Evolutionary conservation across 345 rosid genomes (phyloP).

Genomic region (Pugionium cornutum): DNA sequence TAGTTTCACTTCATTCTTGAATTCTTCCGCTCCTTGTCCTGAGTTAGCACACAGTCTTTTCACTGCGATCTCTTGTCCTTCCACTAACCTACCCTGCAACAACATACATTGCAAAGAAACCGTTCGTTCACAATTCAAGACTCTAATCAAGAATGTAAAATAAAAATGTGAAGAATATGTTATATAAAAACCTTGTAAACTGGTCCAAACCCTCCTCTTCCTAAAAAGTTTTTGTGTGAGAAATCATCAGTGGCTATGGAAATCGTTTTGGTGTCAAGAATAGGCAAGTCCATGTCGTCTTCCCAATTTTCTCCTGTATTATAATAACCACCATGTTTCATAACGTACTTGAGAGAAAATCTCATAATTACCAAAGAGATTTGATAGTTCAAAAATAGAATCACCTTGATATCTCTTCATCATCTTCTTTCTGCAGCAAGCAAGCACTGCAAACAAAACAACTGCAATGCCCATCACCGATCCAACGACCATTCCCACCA

Average conservation of each 20-base stretch:
- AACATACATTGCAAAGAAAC: background rate
- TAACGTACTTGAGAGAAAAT: background rate
- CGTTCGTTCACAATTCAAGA: background rate
- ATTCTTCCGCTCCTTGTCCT: slow-evolving; percentile 53
- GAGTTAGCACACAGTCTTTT: slow-evolving; percentile 47
- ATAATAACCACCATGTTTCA: background rate
- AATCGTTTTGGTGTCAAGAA: slow-evolving; percentile 41
- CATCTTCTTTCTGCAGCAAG: slow-evolving; percentile 11
- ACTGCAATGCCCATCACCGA: background rate
- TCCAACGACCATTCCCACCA: slow-evolving; percentile 23
- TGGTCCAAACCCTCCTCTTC: slow-evolving; percentile 68
- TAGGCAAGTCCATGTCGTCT: slow-evolving; percentile 35
- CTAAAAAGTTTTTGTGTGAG: slow-evolving; percentile 50
- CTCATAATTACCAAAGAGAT: background rate
- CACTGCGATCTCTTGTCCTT: slow-evolving; percentile 48
- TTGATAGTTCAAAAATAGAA: background rate
- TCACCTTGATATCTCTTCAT: slow-evolving; percentile 16
- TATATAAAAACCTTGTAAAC: slow-evolving; percentile 56
- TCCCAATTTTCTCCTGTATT: slow-evolving; percentile 22
- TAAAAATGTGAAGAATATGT: background rate
- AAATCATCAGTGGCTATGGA: slow-evolving; percentile 50
- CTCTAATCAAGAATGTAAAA: background rate
- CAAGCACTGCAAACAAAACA: slow-evolving; percentile 21
- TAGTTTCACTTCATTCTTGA: slow-evolving; percentile 50
- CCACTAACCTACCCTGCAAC: slow-evolving; percentile 37